Conservation (phyloP, 177 flowering plant genomes). For the Vitis hybrid region DNA sequence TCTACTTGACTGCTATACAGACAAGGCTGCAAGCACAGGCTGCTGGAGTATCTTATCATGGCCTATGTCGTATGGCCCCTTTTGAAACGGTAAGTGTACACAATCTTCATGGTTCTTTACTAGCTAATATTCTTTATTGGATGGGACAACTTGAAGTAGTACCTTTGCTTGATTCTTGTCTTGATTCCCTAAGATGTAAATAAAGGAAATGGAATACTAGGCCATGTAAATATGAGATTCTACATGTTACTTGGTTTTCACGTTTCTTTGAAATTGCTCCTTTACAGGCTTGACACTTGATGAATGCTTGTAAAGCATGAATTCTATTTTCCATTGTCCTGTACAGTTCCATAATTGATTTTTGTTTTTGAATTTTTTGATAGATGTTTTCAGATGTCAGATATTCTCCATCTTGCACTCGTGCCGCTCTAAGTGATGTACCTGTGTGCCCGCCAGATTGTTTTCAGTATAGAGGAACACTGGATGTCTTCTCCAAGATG, state of each 20-base stretch:
- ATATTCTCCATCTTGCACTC: slow-evolving; percentile 15
- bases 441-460: slow-evolving; percentile 28
- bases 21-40: slow-evolving; percentile 99
- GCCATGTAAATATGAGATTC: background rate
- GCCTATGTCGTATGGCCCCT: slow-evolving; percentile 19
- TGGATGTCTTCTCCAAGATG: slow-evolving; percentile 47
- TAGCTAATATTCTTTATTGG: background rate
- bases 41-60: slow-evolving; percentile 71
- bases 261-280: background rate
- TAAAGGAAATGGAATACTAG: background rate
- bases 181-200: background rate
- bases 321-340: background rate
- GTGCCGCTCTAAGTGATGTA: slow-evolving; percentile 19
- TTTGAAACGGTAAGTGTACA: slow-evolving; percentile 25
- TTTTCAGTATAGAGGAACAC: slow-evolving; percentile 38
- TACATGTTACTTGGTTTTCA: background rate
- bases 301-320: background rate
- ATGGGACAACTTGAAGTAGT: background rate
- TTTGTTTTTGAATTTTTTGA: background rate
- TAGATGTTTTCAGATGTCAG: slow-evolving; percentile 37
- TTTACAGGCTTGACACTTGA: slow-evolving; percentile 2
- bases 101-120: background rate
- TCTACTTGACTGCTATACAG: slow-evolving; percentile 28
- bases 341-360: background rate
- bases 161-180: background rate